Base-by-base conservation (phyloP, 164 flowering plant species). In the Houttuynia cordata region DNA sequence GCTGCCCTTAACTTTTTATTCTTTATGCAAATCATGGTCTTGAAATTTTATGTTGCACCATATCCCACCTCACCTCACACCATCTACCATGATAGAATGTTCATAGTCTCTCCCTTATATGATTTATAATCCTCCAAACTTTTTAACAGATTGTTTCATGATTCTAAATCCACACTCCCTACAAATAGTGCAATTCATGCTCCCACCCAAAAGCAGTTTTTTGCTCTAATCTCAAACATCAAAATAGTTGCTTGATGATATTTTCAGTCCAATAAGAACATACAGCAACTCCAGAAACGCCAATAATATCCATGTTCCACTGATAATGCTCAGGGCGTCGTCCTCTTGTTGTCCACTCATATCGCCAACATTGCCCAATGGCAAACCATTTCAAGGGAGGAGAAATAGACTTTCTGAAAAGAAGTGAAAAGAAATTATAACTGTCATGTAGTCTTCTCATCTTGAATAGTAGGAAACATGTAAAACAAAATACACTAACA, bases 231-330 rank as follows among this genome's bases (percentile, higher is more conserved):
- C 59, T 42, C 41, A 57, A 0, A 30, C 1, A 56, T 7, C 23
- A 10, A 0, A 10, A 14, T 21, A 37, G 10, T 10, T 57, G 45
- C 59, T 1, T 57, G 19, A 34, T 37, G 4, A 37, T 6, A 25
- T 57, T 8, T 30, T 34, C 47, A 56, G 42, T 45, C 49, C 30
- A 15, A 42, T 30, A 14, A 13, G 7, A 67, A 76, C 83, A 45
- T 68, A 93, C 99, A 49, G 74, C 79, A 62, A 88, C 90, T 65
- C 77, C 91, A 60, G 92, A 80, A 45, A 90, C 92, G 67, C 97
- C 99, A 71, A 93, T 78, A 49, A 93, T 88, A 72, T 93, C 98
- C 98, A 93, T 93, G 74, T 93, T 93, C 97, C 98, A 93, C 54
- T 93, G 98, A 66, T 93, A 90, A 68, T 93, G 98, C 74, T 93